Evolutionary conservation across 148 eudicot genomes (phyloP).

Genomic region (Tetragonia tetragonoides): DNA sequence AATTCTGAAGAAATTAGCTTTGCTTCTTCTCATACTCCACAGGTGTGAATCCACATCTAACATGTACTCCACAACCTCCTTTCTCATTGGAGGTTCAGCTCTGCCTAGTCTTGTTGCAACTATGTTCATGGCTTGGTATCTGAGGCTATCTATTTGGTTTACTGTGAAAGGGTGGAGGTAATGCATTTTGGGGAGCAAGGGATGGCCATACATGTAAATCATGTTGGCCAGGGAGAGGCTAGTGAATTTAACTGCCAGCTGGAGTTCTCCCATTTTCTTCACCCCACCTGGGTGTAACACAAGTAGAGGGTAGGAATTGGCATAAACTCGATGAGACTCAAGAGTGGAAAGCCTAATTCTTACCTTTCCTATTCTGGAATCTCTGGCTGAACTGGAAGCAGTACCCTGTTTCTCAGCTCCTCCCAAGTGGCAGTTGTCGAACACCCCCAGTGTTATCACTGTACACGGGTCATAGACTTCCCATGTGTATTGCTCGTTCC

Average conservation of each 20-base stretch:
- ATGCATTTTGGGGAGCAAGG: conserved; percentile 71
- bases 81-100: conserved; percentile 62
- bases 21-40: conserved; percentile 75
- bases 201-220: conserved; percentile 61
- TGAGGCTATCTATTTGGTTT: conserved; percentile 50
- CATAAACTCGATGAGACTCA: conserved; percentile 60
- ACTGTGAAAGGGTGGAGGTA: conserved; percentile 62
- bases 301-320: conserved; percentile 66
- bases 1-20: conserved; percentile 63
- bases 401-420: conserved; percentile 39
- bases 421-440: conserved; percentile 66
- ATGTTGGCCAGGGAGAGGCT: conserved; percentile 60
- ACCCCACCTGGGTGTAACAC: conserved; percentile 62
- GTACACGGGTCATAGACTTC: conserved; percentile 78
- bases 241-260: conserved; percentile 65
- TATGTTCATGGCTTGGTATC: conserved; percentile 60
- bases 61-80: conserved; percentile 70
- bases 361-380: conserved; percentile 66
- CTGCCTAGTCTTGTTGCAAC: conserved; percentile 52
- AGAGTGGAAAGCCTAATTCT: conserved; percentile 68
- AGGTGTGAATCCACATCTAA: conserved; percentile 62
- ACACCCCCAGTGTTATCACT: conserved; percentile 66
- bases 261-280: conserved; percentile 71
- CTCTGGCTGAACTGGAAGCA: conserved; percentile 34
- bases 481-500: conserved; percentile 89